Evolutionary conservation across 2,329 filamentous ascomycete genomes (phyloP).

Genomic region (Colletotrichum sp.): DNA sequence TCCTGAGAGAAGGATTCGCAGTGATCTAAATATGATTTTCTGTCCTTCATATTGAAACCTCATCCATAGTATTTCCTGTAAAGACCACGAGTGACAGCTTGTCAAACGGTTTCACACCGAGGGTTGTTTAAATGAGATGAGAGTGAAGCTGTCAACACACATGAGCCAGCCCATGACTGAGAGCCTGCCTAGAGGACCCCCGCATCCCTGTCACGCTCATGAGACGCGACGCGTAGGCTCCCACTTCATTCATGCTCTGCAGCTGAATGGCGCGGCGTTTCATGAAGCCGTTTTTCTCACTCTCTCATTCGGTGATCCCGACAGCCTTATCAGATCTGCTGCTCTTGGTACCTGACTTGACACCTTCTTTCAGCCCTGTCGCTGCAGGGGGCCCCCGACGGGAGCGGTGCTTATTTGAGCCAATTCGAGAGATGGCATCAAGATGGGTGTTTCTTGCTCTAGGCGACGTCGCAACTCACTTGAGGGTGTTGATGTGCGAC

Average conservation of each 20-base stretch:
- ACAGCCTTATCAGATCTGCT: background rate
- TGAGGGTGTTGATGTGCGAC: background rate
- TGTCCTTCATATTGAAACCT: background rate
- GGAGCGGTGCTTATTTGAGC: background rate
- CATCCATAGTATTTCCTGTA: background rate
- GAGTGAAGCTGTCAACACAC: background rate
- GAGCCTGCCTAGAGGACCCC: background rate
- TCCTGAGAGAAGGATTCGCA: background rate
- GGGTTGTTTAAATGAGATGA: background rate
- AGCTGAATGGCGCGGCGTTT: background rate
- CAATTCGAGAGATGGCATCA: background rate
- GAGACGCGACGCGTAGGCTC: background rate
- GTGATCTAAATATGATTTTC: background rate
- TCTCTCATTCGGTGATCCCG: background rate
- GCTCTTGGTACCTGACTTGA: background rate
- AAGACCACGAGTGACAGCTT: background rate
- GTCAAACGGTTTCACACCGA: background rate
- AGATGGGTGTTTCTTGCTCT: accelerated
- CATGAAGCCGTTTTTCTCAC: background rate
- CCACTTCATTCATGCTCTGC: background rate
- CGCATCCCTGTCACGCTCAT: background rate
- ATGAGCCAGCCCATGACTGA: background rate
- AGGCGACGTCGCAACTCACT: background rate
- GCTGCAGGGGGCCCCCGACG: background rate
- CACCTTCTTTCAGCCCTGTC: background rate